phyloP scores from a whole-genome alignment of 2,329 filamentous ascomycete genomes.

The Juglanconis oblonga region DNA sequence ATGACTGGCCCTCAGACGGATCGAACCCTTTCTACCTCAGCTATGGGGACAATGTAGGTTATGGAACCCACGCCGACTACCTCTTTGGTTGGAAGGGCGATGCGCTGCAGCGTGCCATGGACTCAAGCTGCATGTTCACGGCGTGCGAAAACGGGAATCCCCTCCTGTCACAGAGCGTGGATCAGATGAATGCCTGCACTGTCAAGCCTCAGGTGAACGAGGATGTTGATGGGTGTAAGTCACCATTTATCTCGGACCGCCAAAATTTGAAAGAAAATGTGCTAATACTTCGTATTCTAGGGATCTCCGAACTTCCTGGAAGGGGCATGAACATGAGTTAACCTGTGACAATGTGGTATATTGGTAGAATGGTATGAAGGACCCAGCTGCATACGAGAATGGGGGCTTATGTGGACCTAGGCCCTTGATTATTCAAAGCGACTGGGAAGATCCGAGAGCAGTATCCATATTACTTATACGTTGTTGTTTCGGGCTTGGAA shows the following conservation, averaged over 20 bases:
- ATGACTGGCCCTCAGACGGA: constrained; percentile 35
- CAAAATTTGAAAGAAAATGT: neutral
- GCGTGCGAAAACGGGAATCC: constrained; percentile 30
- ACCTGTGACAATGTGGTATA: too few relatives aligned
- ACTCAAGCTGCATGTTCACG: constrained; percentile 29
- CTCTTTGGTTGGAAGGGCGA: constrained; percentile 34
- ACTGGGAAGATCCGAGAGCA: too few relatives aligned
- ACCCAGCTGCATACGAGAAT: too few relatives aligned
- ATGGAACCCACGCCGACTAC: constrained; percentile 31
- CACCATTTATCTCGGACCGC: too few relatives aligned
- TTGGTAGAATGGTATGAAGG: too few relatives aligned
- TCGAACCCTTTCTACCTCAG: constrained; percentile 28
- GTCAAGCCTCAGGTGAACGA: constrained; percentile 28
- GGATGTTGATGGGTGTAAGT: constrained; percentile 30
- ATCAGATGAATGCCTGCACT: constrained; percentile 30
- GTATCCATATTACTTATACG: too few relatives aligned
- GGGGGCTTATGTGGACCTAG: too few relatives aligned
- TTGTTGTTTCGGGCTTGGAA: too few relatives aligned
- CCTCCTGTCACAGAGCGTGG: constrained; percentile 31
- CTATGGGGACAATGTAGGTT: constrained; percentile 25
- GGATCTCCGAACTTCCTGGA: constrained; percentile 9
- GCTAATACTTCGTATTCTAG: neutral
- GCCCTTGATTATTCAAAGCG: too few relatives aligned
- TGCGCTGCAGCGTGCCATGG: constrained; percentile 30
- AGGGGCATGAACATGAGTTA: neutral